phyloP scores from a whole-genome alignment of 2,329 filamentous ascomycete species.

The Colletotrichum chlorophyti region DNA sequence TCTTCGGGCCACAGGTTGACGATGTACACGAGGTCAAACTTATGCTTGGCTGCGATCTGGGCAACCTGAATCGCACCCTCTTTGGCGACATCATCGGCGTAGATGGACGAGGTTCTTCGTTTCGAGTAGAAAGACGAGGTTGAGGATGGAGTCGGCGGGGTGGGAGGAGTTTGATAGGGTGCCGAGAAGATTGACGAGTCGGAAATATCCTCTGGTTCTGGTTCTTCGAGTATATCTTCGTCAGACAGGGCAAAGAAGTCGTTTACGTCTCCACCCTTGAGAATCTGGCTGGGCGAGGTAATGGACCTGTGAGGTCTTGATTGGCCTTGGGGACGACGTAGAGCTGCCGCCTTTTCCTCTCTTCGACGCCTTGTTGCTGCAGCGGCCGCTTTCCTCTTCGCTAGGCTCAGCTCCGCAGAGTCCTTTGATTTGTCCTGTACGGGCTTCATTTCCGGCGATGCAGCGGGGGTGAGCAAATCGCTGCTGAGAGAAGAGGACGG shows the following conservation, averaged over 20 bases:
- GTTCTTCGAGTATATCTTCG: slow-evolving; percentile 62
- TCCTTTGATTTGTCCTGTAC: slow-evolving; percentile 34
- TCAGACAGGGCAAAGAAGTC: slow-evolving; percentile 45
- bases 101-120: slow-evolving; percentile 19
- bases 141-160: slow-evolving; percentile 23
- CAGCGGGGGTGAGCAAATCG: slow-evolving; percentile 40
- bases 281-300: slow-evolving; percentile 30
- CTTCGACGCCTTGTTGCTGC: slow-evolving; percentile 20
- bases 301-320: slow-evolving; percentile 33
- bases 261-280: slow-evolving; percentile 35
- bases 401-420: slow-evolving; percentile 15
- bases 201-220: background rate
- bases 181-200: slow-evolving; percentile 1
- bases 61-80: slow-evolving; percentile 48
- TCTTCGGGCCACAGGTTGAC: slow-evolving; percentile 62
- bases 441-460: slow-evolving; percentile 42
- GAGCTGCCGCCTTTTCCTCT: slow-evolving; percentile 27
- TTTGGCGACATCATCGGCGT: slow-evolving; percentile 28
- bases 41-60: slow-evolving; percentile 60
- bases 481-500: slow-evolving; percentile 26
- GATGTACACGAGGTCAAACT: slow-evolving; percentile 65
- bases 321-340: slow-evolving; percentile 38
- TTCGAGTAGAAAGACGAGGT: slow-evolving; percentile 7
- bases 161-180: background rate
- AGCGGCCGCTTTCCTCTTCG: slow-evolving; percentile 21